Evolutionary conservation across 2,329 filamentous ascomycete genomes (phyloP).

Genomic region (Colletotrichum nymphaeae): DNA sequence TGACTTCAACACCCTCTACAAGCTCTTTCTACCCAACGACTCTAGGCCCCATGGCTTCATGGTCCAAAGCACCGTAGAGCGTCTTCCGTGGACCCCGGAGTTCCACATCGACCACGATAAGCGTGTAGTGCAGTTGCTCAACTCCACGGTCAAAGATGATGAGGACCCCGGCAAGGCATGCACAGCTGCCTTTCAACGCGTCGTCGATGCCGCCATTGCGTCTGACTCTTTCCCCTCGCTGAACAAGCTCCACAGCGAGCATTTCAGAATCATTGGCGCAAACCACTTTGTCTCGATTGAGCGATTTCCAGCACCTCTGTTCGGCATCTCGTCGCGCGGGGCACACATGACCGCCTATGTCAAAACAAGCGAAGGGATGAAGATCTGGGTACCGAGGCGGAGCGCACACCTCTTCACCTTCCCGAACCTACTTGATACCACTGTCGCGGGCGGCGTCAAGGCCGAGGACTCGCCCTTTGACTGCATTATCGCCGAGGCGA

Average conservation of each 20-base stretch:
- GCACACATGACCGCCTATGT: constrained; percentile 75
- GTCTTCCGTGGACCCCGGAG: constrained; percentile 58
- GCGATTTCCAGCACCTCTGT: constrained; percentile 70
- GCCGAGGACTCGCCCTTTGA: constrained; percentile 74
- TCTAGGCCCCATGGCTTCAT: constrained; percentile 62
- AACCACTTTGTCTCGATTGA: constrained; percentile 61
- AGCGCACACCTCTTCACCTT: constrained; percentile 77
- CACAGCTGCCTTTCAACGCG: constrained; percentile 52
- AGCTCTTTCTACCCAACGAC: constrained; percentile 58
- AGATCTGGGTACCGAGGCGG: constrained; percentile 79
- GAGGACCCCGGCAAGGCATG: constrained; percentile 43
- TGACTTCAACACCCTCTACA: constrained; percentile 56
- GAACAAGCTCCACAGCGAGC: constrained; percentile 54
- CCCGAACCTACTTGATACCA: constrained; percentile 81
- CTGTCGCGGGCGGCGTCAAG: constrained; percentile 81
- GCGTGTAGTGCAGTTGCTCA: constrained; percentile 47
- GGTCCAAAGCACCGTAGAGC: constrained; percentile 54
- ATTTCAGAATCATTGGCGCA: constrained; percentile 53
- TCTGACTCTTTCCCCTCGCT: constrained; percentile 50
- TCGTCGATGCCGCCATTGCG: constrained; percentile 49
- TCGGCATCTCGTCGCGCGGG: constrained; percentile 75
- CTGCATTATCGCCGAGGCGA: constrained; percentile 77
- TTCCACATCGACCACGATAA: constrained; percentile 49
- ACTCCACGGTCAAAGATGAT: constrained; percentile 38
- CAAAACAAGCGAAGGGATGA: constrained; percentile 56